Evolutionary conservation across 2,329 filamentous ascomycete genomes (phyloP).

Genomic region (Colletotrichum magnum): DNA sequence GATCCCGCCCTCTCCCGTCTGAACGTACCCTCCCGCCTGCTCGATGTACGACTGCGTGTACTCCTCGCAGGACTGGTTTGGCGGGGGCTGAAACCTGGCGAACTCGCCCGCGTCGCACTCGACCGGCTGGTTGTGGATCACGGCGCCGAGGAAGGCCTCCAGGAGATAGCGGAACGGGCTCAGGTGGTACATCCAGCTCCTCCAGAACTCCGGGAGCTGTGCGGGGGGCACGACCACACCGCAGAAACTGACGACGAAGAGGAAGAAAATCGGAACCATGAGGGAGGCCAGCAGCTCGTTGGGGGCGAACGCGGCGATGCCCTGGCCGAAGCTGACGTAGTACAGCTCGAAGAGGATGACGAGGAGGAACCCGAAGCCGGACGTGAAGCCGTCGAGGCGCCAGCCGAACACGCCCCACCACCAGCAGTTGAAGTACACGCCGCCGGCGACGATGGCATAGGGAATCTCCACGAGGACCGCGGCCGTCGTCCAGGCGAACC

Average conservation of each 20-base stretch:
- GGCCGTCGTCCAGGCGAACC: constrained; percentile 78
- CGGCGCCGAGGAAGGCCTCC: constrained; percentile 71
- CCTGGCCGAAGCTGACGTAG: constrained; percentile 76
- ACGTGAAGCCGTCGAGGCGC: constrained; percentile 66
- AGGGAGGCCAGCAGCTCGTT: constrained; percentile 77
- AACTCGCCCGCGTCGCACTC: constrained; percentile 69
- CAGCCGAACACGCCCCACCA: constrained; percentile 67
- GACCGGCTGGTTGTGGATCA: constrained; percentile 69
- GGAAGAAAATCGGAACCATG: constrained; percentile 78
- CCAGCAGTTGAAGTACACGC: constrained; percentile 75
- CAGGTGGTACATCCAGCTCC: constrained; percentile 73
- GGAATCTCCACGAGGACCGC: constrained; percentile 79
- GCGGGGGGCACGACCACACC: constrained; percentile 76
- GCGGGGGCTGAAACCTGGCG: constrained; percentile 71
- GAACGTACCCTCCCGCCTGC: constrained; percentile 72
- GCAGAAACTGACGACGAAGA: constrained; percentile 79
- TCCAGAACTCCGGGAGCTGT: constrained; percentile 74
- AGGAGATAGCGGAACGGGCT: constrained; percentile 79
- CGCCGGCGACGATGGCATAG: constrained; percentile 75
- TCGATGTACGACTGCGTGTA: constrained; percentile 70
- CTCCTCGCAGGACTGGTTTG: constrained; percentile 70
- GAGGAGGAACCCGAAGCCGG: constrained; percentile 74
- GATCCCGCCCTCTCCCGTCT: constrained; percentile 65
- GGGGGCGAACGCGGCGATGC: constrained; percentile 76
- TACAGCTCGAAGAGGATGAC: constrained; percentile 77